Conservation (phyloP, 441 rosid species). For the Pelargonium fulgidum region DNA sequence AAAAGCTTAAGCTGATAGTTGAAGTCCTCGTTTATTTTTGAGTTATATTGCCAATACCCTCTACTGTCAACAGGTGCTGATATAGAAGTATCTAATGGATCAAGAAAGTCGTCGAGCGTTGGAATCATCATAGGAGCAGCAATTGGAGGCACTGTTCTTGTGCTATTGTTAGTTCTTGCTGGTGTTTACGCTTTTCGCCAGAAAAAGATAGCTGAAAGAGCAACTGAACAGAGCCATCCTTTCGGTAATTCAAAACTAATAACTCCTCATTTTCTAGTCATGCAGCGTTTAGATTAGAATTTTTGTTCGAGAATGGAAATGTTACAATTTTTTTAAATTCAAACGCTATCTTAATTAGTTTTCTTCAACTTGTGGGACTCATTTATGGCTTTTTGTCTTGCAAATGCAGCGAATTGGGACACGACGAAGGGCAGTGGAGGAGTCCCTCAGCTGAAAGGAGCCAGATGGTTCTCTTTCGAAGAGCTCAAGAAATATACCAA, state of each 20-base stretch:
- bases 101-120: constrained; percentile 28
- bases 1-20: no score
- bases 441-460: constrained; percentile 66
- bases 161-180: constrained; percentile 44
- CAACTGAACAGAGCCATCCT: constrained; percentile 45
- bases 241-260: constrained; percentile 41
- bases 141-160: constrained; percentile 42
- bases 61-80: not conserved
- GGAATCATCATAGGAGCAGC: constrained; percentile 52
- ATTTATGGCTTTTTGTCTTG: not conserved
- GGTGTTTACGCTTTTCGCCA: constrained; percentile 59
- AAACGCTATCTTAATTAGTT: not conserved
- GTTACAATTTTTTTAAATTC: no score
- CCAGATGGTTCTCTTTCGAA: constrained; percentile 63
- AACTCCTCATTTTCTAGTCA: not conserved
- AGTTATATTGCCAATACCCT: no score
- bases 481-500: constrained; percentile 58
- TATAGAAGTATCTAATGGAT: constrained; percentile 4
- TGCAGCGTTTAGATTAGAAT: no score
- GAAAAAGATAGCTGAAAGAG: constrained; percentile 62
- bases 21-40: no score
- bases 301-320: no score
- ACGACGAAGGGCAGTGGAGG: constrained; percentile 37
- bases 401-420: constrained; percentile 55
- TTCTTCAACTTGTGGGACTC: not conserved